Conservation (phyloP, 1,284 basidiomycete genomes). For the Tilletia caries region DNA sequence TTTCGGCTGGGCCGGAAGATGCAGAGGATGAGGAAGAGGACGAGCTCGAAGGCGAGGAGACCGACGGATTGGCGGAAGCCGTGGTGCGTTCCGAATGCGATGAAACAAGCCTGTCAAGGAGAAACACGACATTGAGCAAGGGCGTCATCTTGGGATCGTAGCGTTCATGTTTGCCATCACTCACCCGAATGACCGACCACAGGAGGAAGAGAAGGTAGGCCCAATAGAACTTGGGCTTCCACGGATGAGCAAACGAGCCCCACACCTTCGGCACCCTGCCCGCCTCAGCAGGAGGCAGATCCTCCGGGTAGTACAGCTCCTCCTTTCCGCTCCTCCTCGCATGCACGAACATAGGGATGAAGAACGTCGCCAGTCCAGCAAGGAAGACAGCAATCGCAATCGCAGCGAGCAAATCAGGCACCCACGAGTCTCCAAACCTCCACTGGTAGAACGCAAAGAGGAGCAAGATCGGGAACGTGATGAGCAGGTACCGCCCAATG, state of each 20-base stretch:
- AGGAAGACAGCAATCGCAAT: slow-evolving; percentile 31
- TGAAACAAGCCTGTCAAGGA: slow-evolving; percentile 31
- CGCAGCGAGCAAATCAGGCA: slow-evolving; percentile 38
- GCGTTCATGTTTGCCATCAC: not conserved
- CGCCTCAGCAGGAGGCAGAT: slow-evolving; percentile 17
- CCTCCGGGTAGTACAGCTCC: slow-evolving; percentile 34
- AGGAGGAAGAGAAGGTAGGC: slow-evolving; percentile 39
- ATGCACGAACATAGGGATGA: slow-evolving; percentile 33
- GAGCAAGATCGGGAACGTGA: slow-evolving; percentile 20
- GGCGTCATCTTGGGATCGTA: too few relatives aligned
- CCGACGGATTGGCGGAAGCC: slow-evolving; percentile 48
- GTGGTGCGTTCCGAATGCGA: slow-evolving; percentile 33
- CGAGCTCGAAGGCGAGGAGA: slow-evolving; percentile 41
- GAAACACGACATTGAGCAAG: not conserved
- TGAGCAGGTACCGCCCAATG: slow-evolving; percentile 17
- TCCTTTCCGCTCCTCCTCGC: slow-evolving; percentile 22
- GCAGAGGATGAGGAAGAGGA: slow-evolving; percentile 41
- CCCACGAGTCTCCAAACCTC: slow-evolving; percentile 42
- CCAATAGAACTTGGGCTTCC: slow-evolving; percentile 41
- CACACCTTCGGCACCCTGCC: slow-evolving; percentile 20
- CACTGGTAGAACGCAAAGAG: slow-evolving; percentile 51
- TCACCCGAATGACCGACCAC: slow-evolving; percentile 33
- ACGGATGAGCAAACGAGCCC: slow-evolving; percentile 44
- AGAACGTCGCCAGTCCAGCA: slow-evolving; percentile 31
- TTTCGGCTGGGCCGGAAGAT: slow-evolving; percentile 43